Evolutionary conservation across 768 basidiomycete species (phyloP).

Genomic region (Pulveroboletus ravenelii): DNA sequence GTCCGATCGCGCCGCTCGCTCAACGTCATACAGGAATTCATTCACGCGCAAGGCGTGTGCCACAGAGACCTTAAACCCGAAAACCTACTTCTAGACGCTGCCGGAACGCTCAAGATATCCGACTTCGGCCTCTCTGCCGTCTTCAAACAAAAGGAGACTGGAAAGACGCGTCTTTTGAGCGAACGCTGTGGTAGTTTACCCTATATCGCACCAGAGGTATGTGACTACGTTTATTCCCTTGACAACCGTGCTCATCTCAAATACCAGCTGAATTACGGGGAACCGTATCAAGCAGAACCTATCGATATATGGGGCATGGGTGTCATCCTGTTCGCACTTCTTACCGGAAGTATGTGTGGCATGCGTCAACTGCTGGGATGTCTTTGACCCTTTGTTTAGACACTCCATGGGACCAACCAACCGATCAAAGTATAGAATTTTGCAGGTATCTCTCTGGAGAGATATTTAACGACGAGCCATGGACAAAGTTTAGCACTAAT

Average conservation of each 20-base stretch:
- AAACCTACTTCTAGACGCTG: constrained; percentile 81
- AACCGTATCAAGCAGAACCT: constrained; percentile 83
- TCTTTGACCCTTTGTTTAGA: constrained; percentile 43
- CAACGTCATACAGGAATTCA: constrained; percentile 53
- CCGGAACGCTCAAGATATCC: constrained; percentile 85
- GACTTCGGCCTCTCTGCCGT: constrained; percentile 95
- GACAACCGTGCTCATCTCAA: not conserved
- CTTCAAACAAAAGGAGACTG: constrained; percentile 76
- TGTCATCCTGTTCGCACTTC: constrained; percentile 86
- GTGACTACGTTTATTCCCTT: constrained; percentile 8
- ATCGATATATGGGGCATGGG: constrained; percentile 96
- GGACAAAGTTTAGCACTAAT: constrained; percentile 58
- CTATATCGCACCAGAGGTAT: constrained; percentile 91
- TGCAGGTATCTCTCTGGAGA: constrained; percentile 67
- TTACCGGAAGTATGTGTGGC: constrained; percentile 74
- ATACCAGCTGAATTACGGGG: constrained; percentile 56
- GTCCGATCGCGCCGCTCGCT: not conserved
- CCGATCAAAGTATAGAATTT: constrained; percentile 73
- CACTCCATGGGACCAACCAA: constrained; percentile 98
- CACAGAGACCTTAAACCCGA: constrained; percentile 98
- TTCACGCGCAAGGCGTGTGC: constrained; percentile 86
- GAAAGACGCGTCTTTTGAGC: constrained; percentile 67
- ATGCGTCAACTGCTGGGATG: too few relatives aligned
- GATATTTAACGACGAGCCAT: constrained; percentile 72
- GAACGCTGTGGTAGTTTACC: constrained; percentile 91